Evolutionary conservation across 768 basidiomycete species (phyloP).

Genomic region (Serendipita sp.): DNA sequence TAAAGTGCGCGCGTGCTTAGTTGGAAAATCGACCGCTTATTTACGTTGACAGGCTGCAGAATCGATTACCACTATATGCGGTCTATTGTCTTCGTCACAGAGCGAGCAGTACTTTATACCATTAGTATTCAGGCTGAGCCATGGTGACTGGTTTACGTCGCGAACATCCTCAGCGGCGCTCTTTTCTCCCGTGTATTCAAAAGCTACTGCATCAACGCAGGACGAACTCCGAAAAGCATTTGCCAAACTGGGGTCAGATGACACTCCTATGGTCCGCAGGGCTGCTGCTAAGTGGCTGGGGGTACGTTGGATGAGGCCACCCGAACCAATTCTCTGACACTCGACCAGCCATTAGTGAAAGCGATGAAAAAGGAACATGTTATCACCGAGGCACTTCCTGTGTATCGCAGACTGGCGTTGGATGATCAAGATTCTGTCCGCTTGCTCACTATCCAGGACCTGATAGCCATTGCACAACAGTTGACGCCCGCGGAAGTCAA

Average conservation of each 20-base stretch:
- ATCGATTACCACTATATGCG: constrained; percentile 81
- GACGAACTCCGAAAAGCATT: constrained; percentile 83
- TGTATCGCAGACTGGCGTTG: constrained; percentile 83
- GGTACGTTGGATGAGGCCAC: constrained; percentile 30
- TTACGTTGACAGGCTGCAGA: constrained; percentile 59
- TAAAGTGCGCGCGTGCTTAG: constrained; percentile 42
- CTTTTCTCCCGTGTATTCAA: constrained; percentile 77
- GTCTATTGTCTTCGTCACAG: constrained; percentile 57
- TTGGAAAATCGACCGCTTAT: background rate
- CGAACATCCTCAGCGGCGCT: constrained; percentile 90
- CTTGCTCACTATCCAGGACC: constrained; percentile 83
- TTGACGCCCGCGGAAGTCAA: constrained; percentile 81
- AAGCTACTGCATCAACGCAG: constrained; percentile 54
- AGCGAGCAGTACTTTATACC: constrained; percentile 87
- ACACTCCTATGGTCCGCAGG: constrained; percentile 96
- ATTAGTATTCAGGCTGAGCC: constrained; percentile 70
- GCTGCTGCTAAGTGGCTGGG: constrained; percentile 95
- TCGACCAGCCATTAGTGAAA: constrained; percentile 53
- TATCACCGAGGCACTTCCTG: constrained; percentile 70
- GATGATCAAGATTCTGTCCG: constrained; percentile 99
- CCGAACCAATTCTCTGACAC: constrained; percentile 7
- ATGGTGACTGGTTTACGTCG: constrained; percentile 98
- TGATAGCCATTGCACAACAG: constrained; percentile 81
- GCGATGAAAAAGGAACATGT: constrained; percentile 68
- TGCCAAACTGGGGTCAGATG: constrained; percentile 67